Conservation (phyloP, 1,139 yeast genomes). For the Wickerhamomyces sp. region DNA sequence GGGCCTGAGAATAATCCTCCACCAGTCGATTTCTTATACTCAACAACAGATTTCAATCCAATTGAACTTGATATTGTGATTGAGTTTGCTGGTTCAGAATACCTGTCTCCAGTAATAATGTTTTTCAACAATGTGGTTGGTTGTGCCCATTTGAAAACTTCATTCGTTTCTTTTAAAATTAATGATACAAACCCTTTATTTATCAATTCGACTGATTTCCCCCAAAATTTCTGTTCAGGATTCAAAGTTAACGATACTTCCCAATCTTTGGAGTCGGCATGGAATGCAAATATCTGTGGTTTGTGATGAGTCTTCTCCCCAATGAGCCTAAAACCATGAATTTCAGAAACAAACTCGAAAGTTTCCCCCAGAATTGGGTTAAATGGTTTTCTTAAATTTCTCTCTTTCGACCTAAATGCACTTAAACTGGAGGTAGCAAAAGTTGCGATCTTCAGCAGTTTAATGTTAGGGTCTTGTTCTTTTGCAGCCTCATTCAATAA, state of each 20-base stretch:
- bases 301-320: constrained; percentile 80
- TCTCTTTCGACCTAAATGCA: constrained; percentile 63
- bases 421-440: constrained; percentile 79
- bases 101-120: constrained; percentile 91
- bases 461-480: constrained; percentile 46
- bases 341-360: constrained; percentile 77
- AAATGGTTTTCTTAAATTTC: constrained; percentile 84
- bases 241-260: constrained; percentile 66
- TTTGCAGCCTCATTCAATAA: constrained; percentile 58
- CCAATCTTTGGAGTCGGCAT: constrained; percentile 74
- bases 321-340: constrained; percentile 60
- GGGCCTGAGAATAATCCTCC: constrained; percentile 74
- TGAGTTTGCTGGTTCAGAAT: constrained; percentile 80
- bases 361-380: constrained; percentile 90
- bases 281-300: constrained; percentile 79
- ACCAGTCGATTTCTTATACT: constrained; percentile 54
- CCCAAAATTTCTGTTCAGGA: constrained; percentile 93
- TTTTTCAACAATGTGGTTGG: constrained; percentile 83
- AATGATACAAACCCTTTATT: constrained; percentile 68
- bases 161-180: constrained; percentile 57
- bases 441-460: constrained; percentile 66
- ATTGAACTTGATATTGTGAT: constrained; percentile 63
- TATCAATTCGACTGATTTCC: constrained; percentile 80
- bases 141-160: constrained; percentile 70
- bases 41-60: constrained; percentile 67